Percentiles rank a stretch among this genome's conserved stretches.
Evolutionary conservation across 495 filamentous ascomycete genomes (phyloP).

Genomic region (Penicillium chermesinum): DNA sequence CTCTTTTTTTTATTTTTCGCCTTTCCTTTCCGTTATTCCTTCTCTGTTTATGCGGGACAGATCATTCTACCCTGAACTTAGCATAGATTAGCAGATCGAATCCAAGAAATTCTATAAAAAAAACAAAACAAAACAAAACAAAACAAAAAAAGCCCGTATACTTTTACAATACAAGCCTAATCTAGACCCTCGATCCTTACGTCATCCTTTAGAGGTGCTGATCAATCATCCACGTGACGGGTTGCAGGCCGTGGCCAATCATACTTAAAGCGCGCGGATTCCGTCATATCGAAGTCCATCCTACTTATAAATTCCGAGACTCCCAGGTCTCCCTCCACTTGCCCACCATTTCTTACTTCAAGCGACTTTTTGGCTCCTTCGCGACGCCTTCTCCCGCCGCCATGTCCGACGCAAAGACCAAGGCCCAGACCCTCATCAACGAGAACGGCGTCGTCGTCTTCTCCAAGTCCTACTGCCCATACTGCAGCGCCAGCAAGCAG

Average conservation of each 20-base stretch:
- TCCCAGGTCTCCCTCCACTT: slow-evolving; percentile 13
- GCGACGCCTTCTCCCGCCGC: slow-evolving; percentile 50
- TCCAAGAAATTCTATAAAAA: too few species aligned
- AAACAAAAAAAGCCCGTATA: too few species aligned
- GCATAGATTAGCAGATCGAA: too few species aligned
- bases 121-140: too few species aligned
- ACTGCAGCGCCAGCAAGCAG: slow-evolving; percentile 75
- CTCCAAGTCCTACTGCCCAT: slow-evolving; percentile 96
- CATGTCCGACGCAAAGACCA: slow-evolving; percentile 82
- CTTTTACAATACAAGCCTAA: too few species aligned
- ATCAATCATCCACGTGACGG: not conserved
- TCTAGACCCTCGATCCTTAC: too few species aligned
- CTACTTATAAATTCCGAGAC: slow-evolving; percentile 8
- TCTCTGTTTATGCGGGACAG: not conserved
- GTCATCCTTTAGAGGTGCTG: not conserved
- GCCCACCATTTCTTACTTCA: slow-evolving; percentile 68
- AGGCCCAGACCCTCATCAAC: slow-evolving; percentile 82
- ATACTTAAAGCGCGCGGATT: not conserved
- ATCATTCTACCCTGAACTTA: too few species aligned
- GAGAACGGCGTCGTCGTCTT: slow-evolving; percentile 94
- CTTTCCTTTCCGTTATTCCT: slow-evolving; percentile 2
- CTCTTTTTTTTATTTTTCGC: slow-evolving; percentile 7
- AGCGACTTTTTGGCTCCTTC: slow-evolving; percentile 66
- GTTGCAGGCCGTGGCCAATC: not conserved
- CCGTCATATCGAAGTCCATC: not conserved